Percentiles rank a stretch among this genome's conserved stretches.
These are phyloP conservation scores for Alternaria panax DNA, from an alignment of 2,329 filamentous ascomycete genomes.

Conservation along the genomic window DNA sequence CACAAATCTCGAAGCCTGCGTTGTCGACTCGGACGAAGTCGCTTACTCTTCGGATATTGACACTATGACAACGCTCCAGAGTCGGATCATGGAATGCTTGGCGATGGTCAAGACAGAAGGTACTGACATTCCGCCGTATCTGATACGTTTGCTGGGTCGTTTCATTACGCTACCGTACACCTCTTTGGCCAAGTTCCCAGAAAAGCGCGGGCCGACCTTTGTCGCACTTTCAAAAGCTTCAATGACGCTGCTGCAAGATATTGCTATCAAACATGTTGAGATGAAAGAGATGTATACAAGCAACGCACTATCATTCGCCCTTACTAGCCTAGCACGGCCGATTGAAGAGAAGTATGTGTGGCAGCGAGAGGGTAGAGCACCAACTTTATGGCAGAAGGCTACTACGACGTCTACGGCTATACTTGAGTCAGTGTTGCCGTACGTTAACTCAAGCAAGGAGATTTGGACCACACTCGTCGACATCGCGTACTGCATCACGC, in stretches of 20 bases:
- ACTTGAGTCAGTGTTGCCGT: conserved; percentile 69
- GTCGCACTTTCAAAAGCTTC: conserved; percentile 86
- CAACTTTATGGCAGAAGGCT: conserved; percentile 80
- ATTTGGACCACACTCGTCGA: conserved; percentile 69
- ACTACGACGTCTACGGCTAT: conserved; percentile 75
- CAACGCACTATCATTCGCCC: conserved; percentile 68
- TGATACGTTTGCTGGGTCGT: conserved; percentile 73
- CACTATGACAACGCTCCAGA: conserved; percentile 75
- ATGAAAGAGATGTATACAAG: conserved; percentile 74
- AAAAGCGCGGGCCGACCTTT: conserved; percentile 72
- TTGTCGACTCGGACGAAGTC: conserved; percentile 72
- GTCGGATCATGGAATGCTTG: conserved; percentile 71
- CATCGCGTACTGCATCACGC: conserved; percentile 49
- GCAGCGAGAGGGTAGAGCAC: conserved; percentile 72
- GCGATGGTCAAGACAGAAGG: conserved; percentile 72
- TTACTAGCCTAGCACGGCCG: conserved; percentile 73
- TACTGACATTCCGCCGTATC: conserved; percentile 68
- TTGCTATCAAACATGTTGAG: conserved; percentile 66
- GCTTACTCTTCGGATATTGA: conserved; percentile 77
- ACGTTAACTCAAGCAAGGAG: conserved; percentile 41
- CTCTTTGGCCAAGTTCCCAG: conserved; percentile 23
- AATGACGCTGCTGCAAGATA: conserved; percentile 72
- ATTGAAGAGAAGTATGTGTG: conserved; percentile 84
- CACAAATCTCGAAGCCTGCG: conserved; percentile 71
- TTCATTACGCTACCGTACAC: conserved; percentile 75